Base-by-base conservation (phyloP, 768 basidiomycete species). In the Cytidiella melzeri region DNA sequence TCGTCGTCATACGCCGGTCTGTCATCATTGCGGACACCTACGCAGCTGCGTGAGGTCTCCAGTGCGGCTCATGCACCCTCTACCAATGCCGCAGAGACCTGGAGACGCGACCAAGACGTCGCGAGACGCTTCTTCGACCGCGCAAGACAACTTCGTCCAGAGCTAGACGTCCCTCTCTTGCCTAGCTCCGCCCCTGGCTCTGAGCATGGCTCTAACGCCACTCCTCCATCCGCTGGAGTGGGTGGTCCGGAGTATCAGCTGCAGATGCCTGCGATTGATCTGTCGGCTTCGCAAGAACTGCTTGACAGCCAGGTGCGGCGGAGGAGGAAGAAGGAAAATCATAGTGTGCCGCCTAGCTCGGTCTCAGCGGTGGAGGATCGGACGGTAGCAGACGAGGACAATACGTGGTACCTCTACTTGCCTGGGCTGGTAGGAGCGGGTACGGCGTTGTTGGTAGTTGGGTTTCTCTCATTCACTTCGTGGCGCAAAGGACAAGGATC, bases 401-500 rank as follows among this genome's bases (percentile, higher is more conserved):
- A 72, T 64, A 74, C 85, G 20, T 91, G 88, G 88, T 90, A 87
- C 57, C 57, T 90, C 43, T 86, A 87, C 52, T 69, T 91, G 36
- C 88, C 88, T 3, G 82, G 85, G 21, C 64, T 91, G 54, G 81
- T 91, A 5, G 88, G 88, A 7, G 88, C 87, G 21, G 88, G 87
- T n/a, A 89, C 87, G 19, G 88, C 88, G 39, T 61, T 91, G 48
- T 72, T 89, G 38, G 84, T 89, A 28, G 81, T 90, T 19, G 86
- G 87, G 2, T 84, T 84, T 5, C 65, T 91, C 55, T 86, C 87
- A 53, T 79, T 91, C 62, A 86, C 86, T 30, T 65, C 67, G 10
- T 69, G 67, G 67, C 57, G 65, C 48, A 67, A 62, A 55, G 64
- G 59, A 21, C 67, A 68, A 34, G 43, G 43, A 13, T 26, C 19